Conservation (phyloP, 1,139 yeast genomes). For the Fermentozyma sake region DNA sequence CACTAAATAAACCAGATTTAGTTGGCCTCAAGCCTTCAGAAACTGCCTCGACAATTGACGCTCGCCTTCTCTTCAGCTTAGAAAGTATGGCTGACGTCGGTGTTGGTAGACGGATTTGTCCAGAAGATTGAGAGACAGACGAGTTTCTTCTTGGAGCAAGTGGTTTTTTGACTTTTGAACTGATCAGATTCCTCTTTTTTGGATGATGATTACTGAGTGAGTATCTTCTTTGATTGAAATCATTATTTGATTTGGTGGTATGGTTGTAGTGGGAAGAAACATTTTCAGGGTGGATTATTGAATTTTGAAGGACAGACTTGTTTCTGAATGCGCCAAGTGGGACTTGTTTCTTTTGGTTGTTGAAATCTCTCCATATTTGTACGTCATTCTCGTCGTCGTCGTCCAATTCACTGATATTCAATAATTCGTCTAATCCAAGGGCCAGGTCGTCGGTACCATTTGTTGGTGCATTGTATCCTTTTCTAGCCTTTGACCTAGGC, state of each 20-base stretch:
- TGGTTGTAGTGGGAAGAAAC: slow-evolving; percentile 21
- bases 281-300: slow-evolving; percentile 19
- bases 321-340: slow-evolving; percentile 90
- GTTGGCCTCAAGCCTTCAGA: slow-evolving; percentile 71
- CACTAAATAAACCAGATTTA: slow-evolving; percentile 69
- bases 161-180: slow-evolving; percentile 3
- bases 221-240: slow-evolving; percentile 13
- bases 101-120: no score
- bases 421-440: slow-evolving; percentile 75
- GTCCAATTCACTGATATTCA: slow-evolving; percentile 85
- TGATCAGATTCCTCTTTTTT: slow-evolving; percentile 7
- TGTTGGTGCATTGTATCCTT: slow-evolving; percentile 13
- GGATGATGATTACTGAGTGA: slow-evolving; percentile 10
- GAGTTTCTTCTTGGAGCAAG: slow-evolving; percentile 1
- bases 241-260: slow-evolving; percentile 18
- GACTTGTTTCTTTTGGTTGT: slow-evolving; percentile 51
- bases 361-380: slow-evolving; percentile 50
- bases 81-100: slow-evolving; percentile 13
- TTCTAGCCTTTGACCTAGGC: slow-evolving; percentile 18
- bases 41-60: slow-evolving; percentile 69
- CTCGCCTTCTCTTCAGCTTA: slow-evolving; percentile 44
- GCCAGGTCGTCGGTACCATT: slow-evolving; percentile 50
- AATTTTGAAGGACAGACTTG: slow-evolving; percentile 49
- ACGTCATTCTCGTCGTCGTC: slow-evolving; percentile 63
- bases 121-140: slow-evolving; percentile 1